Conservation (phyloP, 441 rosid genomes). For the Pelargonium myrrhifolium region DNA sequence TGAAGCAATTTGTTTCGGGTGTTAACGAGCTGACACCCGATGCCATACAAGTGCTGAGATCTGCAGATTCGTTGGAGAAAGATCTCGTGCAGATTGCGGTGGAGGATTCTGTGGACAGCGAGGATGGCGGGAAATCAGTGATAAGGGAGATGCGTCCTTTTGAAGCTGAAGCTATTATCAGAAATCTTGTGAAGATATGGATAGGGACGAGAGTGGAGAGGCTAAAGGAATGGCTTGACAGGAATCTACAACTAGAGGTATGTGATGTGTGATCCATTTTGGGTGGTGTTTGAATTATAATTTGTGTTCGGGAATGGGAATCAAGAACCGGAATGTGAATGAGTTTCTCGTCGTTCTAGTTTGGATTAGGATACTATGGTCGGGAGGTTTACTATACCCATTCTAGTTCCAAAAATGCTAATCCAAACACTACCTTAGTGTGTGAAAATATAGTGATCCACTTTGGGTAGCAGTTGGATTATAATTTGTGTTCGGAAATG, state of each 20-base stretch:
- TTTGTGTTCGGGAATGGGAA: too few species aligned
- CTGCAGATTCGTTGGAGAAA: constrained; percentile 64
- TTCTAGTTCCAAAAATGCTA: too few species aligned
- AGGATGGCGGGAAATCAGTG: constrained; percentile 71
- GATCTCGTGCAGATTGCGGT: constrained; percentile 72
- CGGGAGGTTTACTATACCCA: too few species aligned
- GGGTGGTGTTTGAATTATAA: too few species aligned
- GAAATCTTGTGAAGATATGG: constrained; percentile 52
- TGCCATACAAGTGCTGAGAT: constrained; percentile 50
- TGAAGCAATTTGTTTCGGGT: constrained; percentile 43
- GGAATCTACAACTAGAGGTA: constrained; percentile 68
- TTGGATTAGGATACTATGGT: too few species aligned
- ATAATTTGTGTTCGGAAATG: too few species aligned
- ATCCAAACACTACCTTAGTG: too few species aligned
- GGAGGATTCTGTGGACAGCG: constrained; percentile 65
- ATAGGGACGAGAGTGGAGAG: constrained; percentile 53
- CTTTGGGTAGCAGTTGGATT: too few species aligned
- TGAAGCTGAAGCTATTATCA: constrained; percentile 54
- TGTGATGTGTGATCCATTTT: not conserved
- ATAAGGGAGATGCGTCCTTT: constrained; percentile 74
- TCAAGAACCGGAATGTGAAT: too few species aligned
- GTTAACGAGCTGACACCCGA: constrained; percentile 59
- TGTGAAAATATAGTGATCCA: too few species aligned
- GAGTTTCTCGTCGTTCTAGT: too few species aligned
- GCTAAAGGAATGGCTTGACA: constrained; percentile 59